Conservation (phyloP, 225 moss, liverwort and hornwort species). For the Thuidium tamariscinum region DNA sequence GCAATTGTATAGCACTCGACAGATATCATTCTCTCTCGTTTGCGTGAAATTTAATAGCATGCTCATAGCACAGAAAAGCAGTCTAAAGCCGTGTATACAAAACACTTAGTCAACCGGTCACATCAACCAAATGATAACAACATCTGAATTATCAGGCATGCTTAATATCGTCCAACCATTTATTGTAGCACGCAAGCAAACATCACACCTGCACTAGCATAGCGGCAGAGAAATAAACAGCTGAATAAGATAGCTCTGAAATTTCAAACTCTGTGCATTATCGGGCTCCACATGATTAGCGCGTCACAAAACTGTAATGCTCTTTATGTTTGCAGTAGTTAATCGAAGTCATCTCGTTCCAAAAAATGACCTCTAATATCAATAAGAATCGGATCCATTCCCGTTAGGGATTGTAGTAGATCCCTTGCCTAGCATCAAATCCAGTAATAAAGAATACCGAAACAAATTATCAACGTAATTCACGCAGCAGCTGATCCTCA, state of each 20-base stretch:
- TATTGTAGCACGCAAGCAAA: neutral
- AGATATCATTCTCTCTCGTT: neutral
- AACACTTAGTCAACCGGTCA: neutral
- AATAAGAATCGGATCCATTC: neutral
- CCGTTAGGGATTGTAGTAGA: neutral
- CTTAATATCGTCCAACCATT: neutral
- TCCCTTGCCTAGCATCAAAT: neutral
- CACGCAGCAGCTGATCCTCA: neutral
- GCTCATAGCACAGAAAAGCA: neutral
- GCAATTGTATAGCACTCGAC: neutral
- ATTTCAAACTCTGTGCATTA: neutral
- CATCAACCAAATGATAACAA: neutral
- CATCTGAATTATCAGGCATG: neutral
- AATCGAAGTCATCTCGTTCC: neutral
- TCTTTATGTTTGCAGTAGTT: neutral
- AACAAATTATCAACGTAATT: neutral
- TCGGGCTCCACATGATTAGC: neutral
- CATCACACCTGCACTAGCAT: neutral
- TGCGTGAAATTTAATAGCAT: neutral
- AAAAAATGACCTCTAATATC: neutral
- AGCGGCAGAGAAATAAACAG: neutral
- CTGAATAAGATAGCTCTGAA: neutral
- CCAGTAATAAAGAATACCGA: neutral
- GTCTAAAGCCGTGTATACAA: neutral
- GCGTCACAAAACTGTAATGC: neutral